phyloP scores from a whole-genome alignment of 1,139 yeast genomes.

The Kodamaea anthophila region DNA sequence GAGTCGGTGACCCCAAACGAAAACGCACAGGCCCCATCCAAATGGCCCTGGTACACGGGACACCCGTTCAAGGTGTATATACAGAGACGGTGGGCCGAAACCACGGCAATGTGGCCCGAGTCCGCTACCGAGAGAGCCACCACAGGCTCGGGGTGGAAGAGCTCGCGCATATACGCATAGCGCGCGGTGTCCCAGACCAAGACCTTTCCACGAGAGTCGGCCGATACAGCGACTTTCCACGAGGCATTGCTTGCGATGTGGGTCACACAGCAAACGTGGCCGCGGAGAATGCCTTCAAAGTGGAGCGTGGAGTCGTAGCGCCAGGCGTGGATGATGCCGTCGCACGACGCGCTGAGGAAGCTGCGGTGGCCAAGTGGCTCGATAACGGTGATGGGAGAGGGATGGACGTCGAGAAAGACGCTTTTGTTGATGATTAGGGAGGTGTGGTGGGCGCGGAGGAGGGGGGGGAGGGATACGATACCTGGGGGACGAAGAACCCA shows the following conservation, averaged over 20 bases:
- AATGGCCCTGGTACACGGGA: slow-evolving; percentile 17
- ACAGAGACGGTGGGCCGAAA: slow-evolving; percentile 20
- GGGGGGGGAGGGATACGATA: too few relatives aligned
- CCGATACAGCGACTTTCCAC: slow-evolving; percentile 45
- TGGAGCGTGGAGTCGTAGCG: slow-evolving; percentile 31
- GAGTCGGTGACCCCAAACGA: slow-evolving; percentile 30
- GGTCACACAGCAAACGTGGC: slow-evolving; percentile 43
- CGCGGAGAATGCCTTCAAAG: slow-evolving; percentile 44
- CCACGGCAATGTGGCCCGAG: slow-evolving; percentile 45
- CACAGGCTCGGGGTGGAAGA: slow-evolving; percentile 13
- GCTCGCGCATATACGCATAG: slow-evolving; percentile 40
- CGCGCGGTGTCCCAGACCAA: slow-evolving; percentile 57
- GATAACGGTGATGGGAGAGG: slow-evolving; percentile 27
- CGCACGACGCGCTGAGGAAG: slow-evolving; percentile 49
- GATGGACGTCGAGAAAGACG: slow-evolving; percentile 37
- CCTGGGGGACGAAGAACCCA: too few relatives aligned
- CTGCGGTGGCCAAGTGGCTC: slow-evolving; percentile 32
- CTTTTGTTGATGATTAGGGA: slow-evolving; percentile 38
- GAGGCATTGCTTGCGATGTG: slow-evolving; percentile 42
- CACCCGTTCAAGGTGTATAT: slow-evolving; percentile 55
- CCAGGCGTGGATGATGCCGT: slow-evolving; percentile 57
- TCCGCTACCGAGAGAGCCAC: not conserved
- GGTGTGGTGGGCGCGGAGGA: too few relatives aligned
- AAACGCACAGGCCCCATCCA: slow-evolving; percentile 15
- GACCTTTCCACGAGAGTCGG: slow-evolving; percentile 46